Conservation (phyloP, 192 early-diverging fungal genomes). For the Spinellus fusiger region DNA sequence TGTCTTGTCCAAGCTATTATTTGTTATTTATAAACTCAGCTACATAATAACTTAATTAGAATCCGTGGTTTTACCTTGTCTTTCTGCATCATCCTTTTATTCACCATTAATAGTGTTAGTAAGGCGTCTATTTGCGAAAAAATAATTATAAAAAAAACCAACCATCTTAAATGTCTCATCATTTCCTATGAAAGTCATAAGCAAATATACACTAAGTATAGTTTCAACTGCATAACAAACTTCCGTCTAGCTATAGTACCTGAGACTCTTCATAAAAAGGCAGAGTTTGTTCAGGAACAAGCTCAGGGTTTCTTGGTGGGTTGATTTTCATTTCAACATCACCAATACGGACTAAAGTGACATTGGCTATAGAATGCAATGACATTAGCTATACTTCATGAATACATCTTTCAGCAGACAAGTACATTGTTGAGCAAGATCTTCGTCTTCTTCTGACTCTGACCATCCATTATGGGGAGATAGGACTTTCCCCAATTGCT, state of each 20-base stretch:
- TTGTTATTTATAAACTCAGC: not conserved
- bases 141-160: not conserved
- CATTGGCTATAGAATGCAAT: constrained; percentile 24
- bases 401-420: not conserved
- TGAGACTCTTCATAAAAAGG: constrained; percentile 54
- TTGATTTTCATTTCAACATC: constrained; percentile 47
- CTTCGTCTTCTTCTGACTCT: constrained; percentile 29
- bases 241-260: constrained; percentile 10
- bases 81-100: constrained; percentile 78
- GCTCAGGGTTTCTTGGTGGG: constrained; percentile 40
- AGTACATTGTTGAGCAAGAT: constrained; percentile 25
- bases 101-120: not conserved
- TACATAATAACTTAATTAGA: not conserved
- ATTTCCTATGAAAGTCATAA: constrained; percentile 17
- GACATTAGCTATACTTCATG: not conserved
- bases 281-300: constrained; percentile 43
- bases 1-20: constrained; percentile 63
- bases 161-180: constrained; percentile 37
- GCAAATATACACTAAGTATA: not conserved
- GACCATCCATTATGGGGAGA: constrained; percentile 21
- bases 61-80: constrained; percentile 36
- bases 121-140: not conserved
- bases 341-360: constrained; percentile 47
- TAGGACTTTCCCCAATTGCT: constrained; percentile 25
- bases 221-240: not conserved